Base-by-base conservation (phyloP, 2,329 filamentous ascomycete species). In the Fusarium agapanthi region DNA sequence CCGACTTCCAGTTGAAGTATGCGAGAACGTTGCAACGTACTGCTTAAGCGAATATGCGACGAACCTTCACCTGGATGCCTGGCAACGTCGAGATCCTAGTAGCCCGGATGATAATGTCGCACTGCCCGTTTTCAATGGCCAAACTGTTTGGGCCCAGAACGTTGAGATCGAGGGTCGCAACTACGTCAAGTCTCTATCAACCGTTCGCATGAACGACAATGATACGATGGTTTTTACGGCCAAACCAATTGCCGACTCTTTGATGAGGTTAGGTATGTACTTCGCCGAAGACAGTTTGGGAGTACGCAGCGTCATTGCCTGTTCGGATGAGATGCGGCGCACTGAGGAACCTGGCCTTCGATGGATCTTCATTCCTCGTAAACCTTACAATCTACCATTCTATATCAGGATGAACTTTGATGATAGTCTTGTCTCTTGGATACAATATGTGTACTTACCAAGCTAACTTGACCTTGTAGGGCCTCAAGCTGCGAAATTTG, bases 341-440 rank as follows among this genome's bases (percentile, higher is more conserved):
- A 20, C n/a, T 24, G 11, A 20, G 7, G 47, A 50, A 24, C 30
- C 47, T 34, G 47, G n/a, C 6, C n/a, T 50, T 24, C n/a, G 12
- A 24, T 34, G 30, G 47, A 16, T 14, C 5, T 24, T 4, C 6
- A 34, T 34, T 34, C 15, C 28, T 14, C 1, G 1, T 14, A 3
- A 18, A 11, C 0, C 0, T 50, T 30, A 47, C 6, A 1, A 6
- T n/a, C 4, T 20, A 8, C 47, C 47, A 14, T n/a, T 50, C n/a
- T 11, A 24, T 20, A 24, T 50, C n/a, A 34, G 32, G 2, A 34
- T 50, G 30, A 24, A 5, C 2, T 34, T 50, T 18, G n/a, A 50
- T 20, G n/a, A 24, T 3, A 34, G 30, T 24, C 5, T 7, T 24
- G 4, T 20, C 47, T 34, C 1, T 10, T 24, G 4, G 16, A 20